Conservation (phyloP, 2,329 filamentous ascomycete genomes). For the Hypoxylon sp. region DNA sequence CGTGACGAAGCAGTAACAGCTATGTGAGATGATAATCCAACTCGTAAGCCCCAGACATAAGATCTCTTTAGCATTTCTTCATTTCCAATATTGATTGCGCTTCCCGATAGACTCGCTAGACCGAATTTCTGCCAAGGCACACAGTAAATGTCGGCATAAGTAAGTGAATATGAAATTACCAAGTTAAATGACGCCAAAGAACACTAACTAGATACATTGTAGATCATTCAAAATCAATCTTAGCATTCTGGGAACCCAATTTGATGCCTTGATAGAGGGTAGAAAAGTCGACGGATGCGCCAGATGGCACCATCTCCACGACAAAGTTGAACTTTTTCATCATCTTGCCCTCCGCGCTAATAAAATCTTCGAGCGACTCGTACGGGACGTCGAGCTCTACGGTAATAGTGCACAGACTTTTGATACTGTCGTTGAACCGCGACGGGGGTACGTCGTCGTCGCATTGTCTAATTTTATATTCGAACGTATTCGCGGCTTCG, state of each 20-base stretch:
- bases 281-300: not conserved
- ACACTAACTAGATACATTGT: not conserved
- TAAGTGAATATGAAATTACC: not conserved
- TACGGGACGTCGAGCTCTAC: constrained; percentile 1
- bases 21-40: too few species aligned
- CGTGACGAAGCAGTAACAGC: too few species aligned
- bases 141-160: not conserved
- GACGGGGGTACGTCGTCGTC: not conserved
- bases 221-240: not conserved
- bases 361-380: constrained; percentile 3
- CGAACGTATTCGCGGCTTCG: not conserved
- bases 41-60: too few species aligned
- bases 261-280: not conserved
- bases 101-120: not conserved
- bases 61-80: too few species aligned
- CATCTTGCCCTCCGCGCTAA: not conserved
- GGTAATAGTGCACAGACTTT: not conserved
- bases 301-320: not conserved
- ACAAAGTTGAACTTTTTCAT: constrained; percentile 1
- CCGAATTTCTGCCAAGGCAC: not conserved
- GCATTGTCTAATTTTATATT: not conserved
- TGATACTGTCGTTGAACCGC: not conserved
- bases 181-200: not conserved
- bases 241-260: not conserved
- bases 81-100: too few species aligned